These are phyloP conservation scores for Alnus glutinosa DNA, from an alignment of 306 rosid genomes.

Conservation along the genomic window DNA sequence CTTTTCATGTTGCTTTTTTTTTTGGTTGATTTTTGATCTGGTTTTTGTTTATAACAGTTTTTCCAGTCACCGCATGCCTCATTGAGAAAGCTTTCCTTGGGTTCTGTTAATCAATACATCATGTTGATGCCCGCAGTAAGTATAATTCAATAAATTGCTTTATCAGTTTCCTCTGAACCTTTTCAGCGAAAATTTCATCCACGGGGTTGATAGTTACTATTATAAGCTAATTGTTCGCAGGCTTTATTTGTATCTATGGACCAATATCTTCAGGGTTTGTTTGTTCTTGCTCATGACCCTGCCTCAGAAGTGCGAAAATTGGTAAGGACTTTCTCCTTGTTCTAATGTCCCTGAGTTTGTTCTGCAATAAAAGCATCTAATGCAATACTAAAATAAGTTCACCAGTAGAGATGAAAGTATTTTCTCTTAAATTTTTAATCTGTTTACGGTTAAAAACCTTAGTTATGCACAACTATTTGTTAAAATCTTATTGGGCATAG, in stretches of 20 bases:
- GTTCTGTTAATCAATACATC: conserved; percentile 91
- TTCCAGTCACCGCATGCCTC: conserved; percentile 92
- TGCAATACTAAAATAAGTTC: conserved; percentile 10
- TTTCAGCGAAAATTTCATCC: conserved; percentile 5
- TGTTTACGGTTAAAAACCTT: conserved; percentile 13
- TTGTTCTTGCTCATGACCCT: conserved; percentile 81
- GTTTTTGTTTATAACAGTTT: conserved; percentile 48
- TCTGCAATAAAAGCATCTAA: conserved; percentile 17
- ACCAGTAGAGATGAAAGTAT: conserved; percentile 8
- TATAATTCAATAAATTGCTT: conserved; percentile 23
- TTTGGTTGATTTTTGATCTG: conserved; percentile 9
- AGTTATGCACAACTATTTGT: background rate
- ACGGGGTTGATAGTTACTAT: conserved; percentile 24
- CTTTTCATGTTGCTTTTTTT: conserved; percentile 1
- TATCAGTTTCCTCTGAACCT: conserved; percentile 25
- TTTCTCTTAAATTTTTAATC: conserved; percentile 19
- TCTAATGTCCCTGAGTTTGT: conserved; percentile 8
- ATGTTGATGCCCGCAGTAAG: conserved; percentile 99
- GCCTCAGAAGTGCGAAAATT: conserved; percentile 84
- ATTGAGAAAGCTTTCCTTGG: conserved; percentile 82
- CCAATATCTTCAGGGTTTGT: conserved; percentile 94
- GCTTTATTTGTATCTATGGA: conserved; percentile 80
- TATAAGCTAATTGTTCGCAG: conserved; percentile 40
- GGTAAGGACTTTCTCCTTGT: conserved; percentile 53
- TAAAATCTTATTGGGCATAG: background rate